Evolutionary conservation across 306 rosid genomes (phyloP), one percentile per base, ranked within the genome.

Genomic region (Canavalia ensiformis): DNA sequence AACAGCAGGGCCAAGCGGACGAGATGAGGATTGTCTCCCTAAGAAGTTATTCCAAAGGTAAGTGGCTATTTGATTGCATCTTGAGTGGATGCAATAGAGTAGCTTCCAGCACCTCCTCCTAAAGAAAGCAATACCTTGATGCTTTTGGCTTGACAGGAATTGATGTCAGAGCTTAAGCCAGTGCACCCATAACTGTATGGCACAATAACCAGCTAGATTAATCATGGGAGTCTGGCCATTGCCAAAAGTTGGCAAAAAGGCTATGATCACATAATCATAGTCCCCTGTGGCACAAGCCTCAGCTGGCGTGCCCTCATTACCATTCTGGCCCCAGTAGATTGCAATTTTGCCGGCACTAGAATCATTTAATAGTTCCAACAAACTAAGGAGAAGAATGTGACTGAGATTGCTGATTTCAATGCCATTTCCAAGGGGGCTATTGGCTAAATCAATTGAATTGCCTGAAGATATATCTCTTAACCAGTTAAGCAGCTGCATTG

Each of bases 271-370:
- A 12, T 86, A 86, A 1, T 41, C 83, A 70, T 83, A 86, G 72
- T 86, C 83, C 0, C 85, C 82, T 12, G 83, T 79, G 25, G 77
- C 84, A 70, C 87, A 86, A 5, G 87, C 82, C 58, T 70, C 79
- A 0, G 80, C 63, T 31, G 79, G 49, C 0, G 89, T 79, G 25
- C 87, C 89, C 51, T 83, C 85, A 0, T 79, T 62, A 2, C 87
- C 87, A 79, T 86, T 86, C 65, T 86, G 87, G 50, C 89, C 87
- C 89, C 82, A 83, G 55, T 86, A 86, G 63, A 79, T 64, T 25
- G 81, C 83, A 75, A 86, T 86, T 33, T 76, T 55, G 7, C 87
- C 87, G 8, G 77, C 85, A 56, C 63, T 65, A n/a, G 70, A 75
- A 7, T 39, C 44, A 57, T 71, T 80, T 75, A 66, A 64, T 39